Percentiles rank a stretch among this genome's conserved stretches.
These are phyloP conservation scores for Aspergillus awamori DNA, from an alignment of 2,329 filamentous ascomycete genomes.

Conservation along the genomic window DNA sequence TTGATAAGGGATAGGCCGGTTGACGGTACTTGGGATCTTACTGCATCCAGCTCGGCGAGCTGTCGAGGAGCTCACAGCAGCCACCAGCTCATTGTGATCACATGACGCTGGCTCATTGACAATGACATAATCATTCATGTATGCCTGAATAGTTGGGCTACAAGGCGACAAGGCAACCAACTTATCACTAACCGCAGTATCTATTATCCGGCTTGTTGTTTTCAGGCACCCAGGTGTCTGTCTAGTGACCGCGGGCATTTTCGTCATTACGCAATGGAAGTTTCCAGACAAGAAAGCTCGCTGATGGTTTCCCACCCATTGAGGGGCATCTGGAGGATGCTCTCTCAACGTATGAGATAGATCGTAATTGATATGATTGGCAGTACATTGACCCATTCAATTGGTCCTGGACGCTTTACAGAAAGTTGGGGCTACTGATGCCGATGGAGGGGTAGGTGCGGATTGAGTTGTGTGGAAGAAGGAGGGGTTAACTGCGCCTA, in stretches of 20 bases:
- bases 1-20: slow-evolving; percentile 21
- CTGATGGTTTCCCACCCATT: neutral
- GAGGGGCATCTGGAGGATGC: slow-evolving; percentile 2
- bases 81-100: slow-evolving; percentile 7
- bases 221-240: slow-evolving; percentile 24
- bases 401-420: neutral
- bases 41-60: slow-evolving; percentile 32
- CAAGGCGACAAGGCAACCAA: no score
- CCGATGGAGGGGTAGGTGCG: neutral
- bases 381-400: neutral
- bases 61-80: slow-evolving; percentile 29
- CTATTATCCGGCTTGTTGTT: slow-evolving; percentile 18
- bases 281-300: slow-evolving; percentile 12
- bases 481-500: neutral
- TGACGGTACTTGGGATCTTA: slow-evolving; percentile 21
- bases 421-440: neutral
- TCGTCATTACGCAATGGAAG: slow-evolving; percentile 30
- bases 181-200: slow-evolving; percentile 16
- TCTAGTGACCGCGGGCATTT: slow-evolving; percentile 6
- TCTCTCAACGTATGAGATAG: neutral
- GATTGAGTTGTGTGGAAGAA: neutral
- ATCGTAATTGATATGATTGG: no score
- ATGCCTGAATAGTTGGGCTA: slow-evolving; percentile 11
- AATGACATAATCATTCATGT: slow-evolving; percentile 1
- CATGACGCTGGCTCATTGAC: slow-evolving; percentile 22